phyloP scores from a whole-genome alignment of 331 rosid genomes.

The Malus hybrid region DNA sequence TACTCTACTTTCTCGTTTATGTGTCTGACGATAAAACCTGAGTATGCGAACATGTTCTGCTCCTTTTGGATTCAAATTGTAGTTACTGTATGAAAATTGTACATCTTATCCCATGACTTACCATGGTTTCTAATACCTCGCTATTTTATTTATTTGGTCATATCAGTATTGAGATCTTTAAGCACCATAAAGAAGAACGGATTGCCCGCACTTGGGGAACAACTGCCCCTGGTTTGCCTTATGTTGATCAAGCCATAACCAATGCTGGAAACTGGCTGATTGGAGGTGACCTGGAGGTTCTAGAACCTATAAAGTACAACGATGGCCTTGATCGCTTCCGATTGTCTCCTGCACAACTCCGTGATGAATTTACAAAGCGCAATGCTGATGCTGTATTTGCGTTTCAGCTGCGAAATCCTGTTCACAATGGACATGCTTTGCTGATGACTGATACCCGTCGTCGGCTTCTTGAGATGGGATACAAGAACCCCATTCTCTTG shows the following conservation, averaged over 20 bases:
- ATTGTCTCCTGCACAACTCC: slow-evolving; percentile 77
- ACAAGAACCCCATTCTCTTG: slow-evolving; percentile 86
- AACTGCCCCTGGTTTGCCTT: slow-evolving; percentile 83
- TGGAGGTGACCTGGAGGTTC: slow-evolving; percentile 95
- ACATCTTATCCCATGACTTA: neutral
- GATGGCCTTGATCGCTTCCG: slow-evolving; percentile 96
- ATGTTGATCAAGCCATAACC: slow-evolving; percentile 73
- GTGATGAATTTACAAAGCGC: slow-evolving; percentile 74
- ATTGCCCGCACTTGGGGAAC: slow-evolving; percentile 97
- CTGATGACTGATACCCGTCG: slow-evolving; percentile 95
- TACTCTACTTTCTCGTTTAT: neutral
- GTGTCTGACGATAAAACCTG: neutral
- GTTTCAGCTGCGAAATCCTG: slow-evolving; percentile 94
- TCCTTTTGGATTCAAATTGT: neutral
- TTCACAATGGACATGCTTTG: slow-evolving; percentile 96
- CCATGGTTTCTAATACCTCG: slow-evolving; percentile 5
- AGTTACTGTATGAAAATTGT: neutral
- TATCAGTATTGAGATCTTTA: slow-evolving; percentile 81
- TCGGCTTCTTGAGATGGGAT: slow-evolving; percentile 94
- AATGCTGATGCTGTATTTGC: slow-evolving; percentile 98
- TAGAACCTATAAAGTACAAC: slow-evolving; percentile 68
- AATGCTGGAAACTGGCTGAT: slow-evolving; percentile 90
- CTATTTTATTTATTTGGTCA: slow-evolving; percentile 10
- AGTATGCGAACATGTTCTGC: neutral
- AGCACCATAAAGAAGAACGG: slow-evolving; percentile 94